Base-by-base conservation (phyloP, 192 early-diverging fungal genomes). In the Podila clonocystis region DNA sequence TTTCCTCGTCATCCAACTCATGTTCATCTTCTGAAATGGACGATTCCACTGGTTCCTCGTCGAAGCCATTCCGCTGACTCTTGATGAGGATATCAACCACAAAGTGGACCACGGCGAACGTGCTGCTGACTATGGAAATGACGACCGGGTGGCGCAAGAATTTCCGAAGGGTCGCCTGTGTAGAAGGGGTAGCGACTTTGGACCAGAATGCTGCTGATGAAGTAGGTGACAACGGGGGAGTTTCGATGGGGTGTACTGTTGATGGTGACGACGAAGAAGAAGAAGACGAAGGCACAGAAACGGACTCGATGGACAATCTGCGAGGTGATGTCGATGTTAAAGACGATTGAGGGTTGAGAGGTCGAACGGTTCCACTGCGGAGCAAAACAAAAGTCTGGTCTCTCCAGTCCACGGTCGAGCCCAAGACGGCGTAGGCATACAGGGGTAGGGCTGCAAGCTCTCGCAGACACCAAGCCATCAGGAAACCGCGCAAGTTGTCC, bases 351-450 rank as follows among this genome's bases (percentile, higher is more conserved):
- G 50, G 33, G 24, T 55, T 55, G 24, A 82, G n/a, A 0, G 73
- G 58, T 17, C 82, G 62, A 8, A 91, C 94, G 9, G 94, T 93
- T 20, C 93, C 92, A 62, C 89, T 86, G 31, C 87, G 63, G 31
- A 85, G 70, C 50, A 95, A 76, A 45, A 82, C 61, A 65, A 90
- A 96, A 28, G 75, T 74, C 52, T 87, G 89, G 29, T 95, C 95
- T 20, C 97, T 90, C 97, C 97, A 99, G 26, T 91, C 89, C 7
- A 99, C 94, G 5, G 89, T 91, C 58, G 90, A 89, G 13, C 96
- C 97, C 5, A 85, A 74, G 68, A 96, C 92, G 5, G 96, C 95
- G 67, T 89, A 94, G 2, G 91, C 24, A 82, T 92, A 97, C 4
- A 97, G 84, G 17, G 97, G 97, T 24, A 99, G 78, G 9, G 96